Percentiles rank a stretch among this genome's conserved stretches.
phyloP scores from a whole-genome alignment of 2,329 filamentous ascomycete species.

The Periconia sp. region DNA sequence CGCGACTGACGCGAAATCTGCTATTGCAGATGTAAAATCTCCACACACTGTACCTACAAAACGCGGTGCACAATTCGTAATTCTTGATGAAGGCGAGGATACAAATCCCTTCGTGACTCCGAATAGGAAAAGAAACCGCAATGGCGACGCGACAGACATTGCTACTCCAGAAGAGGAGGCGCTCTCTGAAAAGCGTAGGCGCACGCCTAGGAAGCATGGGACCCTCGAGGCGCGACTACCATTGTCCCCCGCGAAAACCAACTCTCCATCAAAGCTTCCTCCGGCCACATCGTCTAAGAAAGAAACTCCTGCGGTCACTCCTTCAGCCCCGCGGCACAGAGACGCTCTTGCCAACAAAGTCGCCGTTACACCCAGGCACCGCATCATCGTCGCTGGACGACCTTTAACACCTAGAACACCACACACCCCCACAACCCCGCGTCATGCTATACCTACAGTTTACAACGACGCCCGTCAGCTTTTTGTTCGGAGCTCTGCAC shows the following conservation, averaged over 20 bases:
- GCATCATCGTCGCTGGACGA: conserved; percentile 75
- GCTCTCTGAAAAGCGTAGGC: conserved; percentile 39
- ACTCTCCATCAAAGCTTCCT: conserved; percentile 50
- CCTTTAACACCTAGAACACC: conserved; percentile 78
- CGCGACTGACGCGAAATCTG: conserved; percentile 24
- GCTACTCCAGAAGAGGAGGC: conserved; percentile 40
- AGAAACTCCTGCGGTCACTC: conserved; percentile 50
- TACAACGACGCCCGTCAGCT: conserved; percentile 87
- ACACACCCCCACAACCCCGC: conserved; percentile 71
- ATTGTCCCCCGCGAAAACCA: conserved; percentile 51
- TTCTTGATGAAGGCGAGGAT: conserved; percentile 67
- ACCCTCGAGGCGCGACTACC: conserved; percentile 45
- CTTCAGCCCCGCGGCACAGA: conserved; percentile 74
- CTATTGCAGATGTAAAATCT: conserved; percentile 23
- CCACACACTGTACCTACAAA: conserved; percentile 43
- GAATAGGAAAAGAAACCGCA: conserved; percentile 33
- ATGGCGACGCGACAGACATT: conserved; percentile 49
- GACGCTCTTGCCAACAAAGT: conserved; percentile 72
- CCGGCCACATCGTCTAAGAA: conserved; percentile 48
- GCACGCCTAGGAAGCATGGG: conserved; percentile 50
- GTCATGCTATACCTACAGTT: conserved; percentile 67
- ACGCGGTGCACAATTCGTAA: conserved; percentile 47
- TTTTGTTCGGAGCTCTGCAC: conserved; percentile 78
- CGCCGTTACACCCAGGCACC: conserved; percentile 79
- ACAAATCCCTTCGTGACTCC: conserved; percentile 58